Evolutionary conservation across 441 rosid genomes (phyloP).

Genomic region (Adansonia rubrostipa): DNA sequence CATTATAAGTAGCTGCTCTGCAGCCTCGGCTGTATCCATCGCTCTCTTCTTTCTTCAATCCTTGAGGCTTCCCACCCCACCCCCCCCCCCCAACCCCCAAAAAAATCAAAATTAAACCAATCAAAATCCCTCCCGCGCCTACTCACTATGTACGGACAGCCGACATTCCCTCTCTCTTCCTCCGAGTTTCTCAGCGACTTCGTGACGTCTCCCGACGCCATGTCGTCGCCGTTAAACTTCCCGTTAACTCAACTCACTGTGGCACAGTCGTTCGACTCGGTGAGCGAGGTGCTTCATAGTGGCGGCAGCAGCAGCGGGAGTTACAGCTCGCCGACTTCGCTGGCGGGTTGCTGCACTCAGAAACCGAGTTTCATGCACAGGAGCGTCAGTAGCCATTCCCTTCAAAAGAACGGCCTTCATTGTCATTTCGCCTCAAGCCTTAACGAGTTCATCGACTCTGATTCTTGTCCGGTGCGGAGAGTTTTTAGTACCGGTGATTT

Average conservation of each 20-base stretch:
- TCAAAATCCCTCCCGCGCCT: background rate
- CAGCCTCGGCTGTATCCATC: slow-evolving; percentile 21
- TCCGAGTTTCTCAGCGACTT: slow-evolving; percentile 25
- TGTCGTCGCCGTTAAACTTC: slow-evolving; percentile 33
- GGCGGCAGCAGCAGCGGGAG: slow-evolving; percentile 59
- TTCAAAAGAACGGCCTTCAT: slow-evolving; percentile 43
- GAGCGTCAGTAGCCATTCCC: slow-evolving; percentile 68
- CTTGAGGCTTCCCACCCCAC: background rate
- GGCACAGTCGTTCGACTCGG: slow-evolving; percentile 30
- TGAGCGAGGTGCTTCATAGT: slow-evolving; percentile 32
- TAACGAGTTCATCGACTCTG: slow-evolving; percentile 43
- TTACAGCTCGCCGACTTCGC: slow-evolving; percentile 65
- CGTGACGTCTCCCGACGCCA: slow-evolving; percentile 27
- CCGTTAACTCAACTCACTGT: slow-evolving; percentile 31
- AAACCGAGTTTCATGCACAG: slow-evolving; percentile 54
- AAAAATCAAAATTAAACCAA: slow-evolving; percentile 17
- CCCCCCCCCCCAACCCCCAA: background rate
- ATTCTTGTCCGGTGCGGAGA: slow-evolving; percentile 59
- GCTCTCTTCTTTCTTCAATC: slow-evolving; percentile 21
- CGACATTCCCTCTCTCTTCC: slow-evolving; percentile 35
- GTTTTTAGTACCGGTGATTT: slow-evolving; percentile 78
- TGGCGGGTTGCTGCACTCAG: slow-evolving; percentile 44
- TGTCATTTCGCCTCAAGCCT: slow-evolving; percentile 37
- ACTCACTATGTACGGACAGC: slow-evolving; percentile 48
- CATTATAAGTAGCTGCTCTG: background rate